phyloP scores from a whole-genome alignment of 176 grass and related monocot species.

The Oropetium thomaeum region DNA sequence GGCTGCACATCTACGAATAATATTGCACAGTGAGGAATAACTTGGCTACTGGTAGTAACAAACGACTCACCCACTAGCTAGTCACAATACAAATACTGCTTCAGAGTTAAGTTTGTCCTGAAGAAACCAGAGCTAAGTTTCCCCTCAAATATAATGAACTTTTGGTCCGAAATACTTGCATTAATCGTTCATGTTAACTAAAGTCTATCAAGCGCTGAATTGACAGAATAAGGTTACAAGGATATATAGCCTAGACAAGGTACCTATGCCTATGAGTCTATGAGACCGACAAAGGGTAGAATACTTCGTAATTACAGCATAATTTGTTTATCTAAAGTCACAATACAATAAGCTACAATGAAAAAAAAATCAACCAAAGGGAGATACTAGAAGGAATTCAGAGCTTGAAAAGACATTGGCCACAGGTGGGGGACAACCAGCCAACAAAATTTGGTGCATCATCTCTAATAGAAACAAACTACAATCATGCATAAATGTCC shows the following conservation, averaged over 20 bases:
- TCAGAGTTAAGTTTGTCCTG: not conserved
- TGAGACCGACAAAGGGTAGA: not conserved
- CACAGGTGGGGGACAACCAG: not conserved
- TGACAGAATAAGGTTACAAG: not conserved
- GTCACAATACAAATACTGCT: not conserved
- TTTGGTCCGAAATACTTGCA: not conserved
- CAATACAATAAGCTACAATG: not conserved
- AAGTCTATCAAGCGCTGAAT: not conserved
- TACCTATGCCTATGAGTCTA: not conserved
- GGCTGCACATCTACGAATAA: not conserved
- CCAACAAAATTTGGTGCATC: not conserved
- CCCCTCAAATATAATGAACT: not conserved
- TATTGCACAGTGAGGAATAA: not conserved
- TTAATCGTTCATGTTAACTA: not conserved
- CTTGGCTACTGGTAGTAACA: not conserved
- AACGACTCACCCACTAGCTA: not conserved
- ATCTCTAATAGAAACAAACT: not conserved
- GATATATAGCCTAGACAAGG: not conserved
- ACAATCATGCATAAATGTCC: not conserved
- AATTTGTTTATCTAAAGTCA: not conserved
- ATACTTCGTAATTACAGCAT: not conserved
- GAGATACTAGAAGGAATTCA: not conserved
- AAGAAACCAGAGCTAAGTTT: not conserved
- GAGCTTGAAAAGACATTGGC: not conserved
- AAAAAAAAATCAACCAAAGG: constrained; percentile 13